phyloP scores from a whole-genome alignment of 768 basidiomycete genomes.

The Lactarius hengduanensis region DNA sequence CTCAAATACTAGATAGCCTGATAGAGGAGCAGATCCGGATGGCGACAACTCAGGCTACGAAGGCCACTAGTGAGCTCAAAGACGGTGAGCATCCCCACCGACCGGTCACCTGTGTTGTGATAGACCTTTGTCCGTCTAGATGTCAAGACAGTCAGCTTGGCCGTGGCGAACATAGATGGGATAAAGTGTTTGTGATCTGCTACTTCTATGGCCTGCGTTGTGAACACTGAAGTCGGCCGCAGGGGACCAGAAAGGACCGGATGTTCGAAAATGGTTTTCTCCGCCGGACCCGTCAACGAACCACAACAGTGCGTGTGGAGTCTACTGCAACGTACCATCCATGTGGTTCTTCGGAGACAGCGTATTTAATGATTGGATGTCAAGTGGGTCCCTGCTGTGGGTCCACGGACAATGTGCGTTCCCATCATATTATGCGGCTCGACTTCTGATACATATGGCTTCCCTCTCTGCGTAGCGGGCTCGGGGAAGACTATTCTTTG shows the following conservation, averaged over 20 bases:
- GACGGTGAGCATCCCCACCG: neutral
- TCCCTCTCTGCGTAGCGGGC: neutral
- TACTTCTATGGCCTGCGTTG: neutral
- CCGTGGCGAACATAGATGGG: neutral
- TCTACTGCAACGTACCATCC: neutral
- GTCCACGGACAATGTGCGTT: neutral
- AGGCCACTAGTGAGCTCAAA: neutral
- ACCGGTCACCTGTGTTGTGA: neutral
- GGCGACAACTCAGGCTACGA: neutral
- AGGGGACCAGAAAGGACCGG: neutral
- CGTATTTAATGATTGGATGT: neutral
- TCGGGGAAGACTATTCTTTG: slow-evolving; percentile 10
- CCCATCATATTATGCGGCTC: neutral
- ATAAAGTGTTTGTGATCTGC: neutral
- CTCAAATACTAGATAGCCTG: neutral
- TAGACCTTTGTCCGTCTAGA: neutral
- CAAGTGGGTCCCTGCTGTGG: neutral
- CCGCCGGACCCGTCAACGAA: neutral
- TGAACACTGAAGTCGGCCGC: neutral
- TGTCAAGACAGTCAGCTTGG: neutral
- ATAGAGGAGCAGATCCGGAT: neutral
- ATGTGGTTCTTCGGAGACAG: neutral
- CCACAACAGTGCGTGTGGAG: neutral
- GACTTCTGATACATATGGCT: neutral
- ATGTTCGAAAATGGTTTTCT: neutral